Evolutionary conservation across 2,329 filamentous ascomycete genomes (phyloP).

Genomic region (Cladosporium sp.): DNA sequence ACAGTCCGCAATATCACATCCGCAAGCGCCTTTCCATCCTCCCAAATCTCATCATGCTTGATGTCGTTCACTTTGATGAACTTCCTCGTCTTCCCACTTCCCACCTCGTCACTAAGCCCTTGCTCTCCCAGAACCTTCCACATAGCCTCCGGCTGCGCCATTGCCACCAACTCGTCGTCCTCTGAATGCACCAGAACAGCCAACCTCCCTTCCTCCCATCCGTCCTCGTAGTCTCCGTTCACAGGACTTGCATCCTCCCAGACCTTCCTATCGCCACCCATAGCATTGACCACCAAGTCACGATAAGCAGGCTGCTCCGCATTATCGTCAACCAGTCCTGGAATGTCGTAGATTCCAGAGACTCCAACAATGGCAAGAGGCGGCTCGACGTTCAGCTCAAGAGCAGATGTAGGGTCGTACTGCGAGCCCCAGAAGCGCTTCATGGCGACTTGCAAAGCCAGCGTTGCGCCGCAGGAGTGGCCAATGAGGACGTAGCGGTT

Average conservation of each 20-base stretch:
- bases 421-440: constrained; percentile 33
- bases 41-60: constrained; percentile 62
- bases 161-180: constrained; percentile 48
- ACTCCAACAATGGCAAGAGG: constrained; percentile 57
- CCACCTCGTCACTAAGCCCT: constrained; percentile 34
- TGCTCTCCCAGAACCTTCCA: constrained; percentile 44
- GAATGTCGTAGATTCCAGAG: constrained; percentile 64
- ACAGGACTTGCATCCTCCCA: constrained; percentile 59
- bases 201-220: constrained; percentile 37
- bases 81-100: constrained; percentile 31
- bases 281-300: constrained; percentile 57
- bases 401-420: constrained; percentile 23
- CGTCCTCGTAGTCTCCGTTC: constrained; percentile 38
- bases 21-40: constrained; percentile 55
- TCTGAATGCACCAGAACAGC: constrained; percentile 44
- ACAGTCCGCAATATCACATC: constrained; percentile 31
- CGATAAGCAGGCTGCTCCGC: constrained; percentile 51
- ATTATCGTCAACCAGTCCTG: constrained; percentile 43
- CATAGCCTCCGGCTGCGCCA: constrained; percentile 58
- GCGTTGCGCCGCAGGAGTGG: constrained; percentile 60
- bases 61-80: constrained; percentile 48
- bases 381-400: constrained; percentile 24
- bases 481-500: constrained; percentile 54
- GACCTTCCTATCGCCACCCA: constrained; percentile 47
- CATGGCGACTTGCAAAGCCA: constrained; percentile 60